Conservation (phyloP, 176 grass and related monocot genomes). For the Lolium rigidum region DNA sequence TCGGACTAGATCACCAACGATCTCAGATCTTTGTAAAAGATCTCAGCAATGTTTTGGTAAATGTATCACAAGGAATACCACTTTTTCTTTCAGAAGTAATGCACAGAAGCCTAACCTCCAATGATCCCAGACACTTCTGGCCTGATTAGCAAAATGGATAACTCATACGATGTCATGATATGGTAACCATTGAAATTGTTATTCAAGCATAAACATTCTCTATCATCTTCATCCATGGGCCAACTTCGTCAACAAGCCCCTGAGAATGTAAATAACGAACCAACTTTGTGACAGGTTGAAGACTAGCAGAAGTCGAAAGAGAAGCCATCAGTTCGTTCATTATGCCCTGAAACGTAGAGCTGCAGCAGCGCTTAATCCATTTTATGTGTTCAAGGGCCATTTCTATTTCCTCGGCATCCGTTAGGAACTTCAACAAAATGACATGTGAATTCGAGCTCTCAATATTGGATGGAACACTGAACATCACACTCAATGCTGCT, state of each 20-base stretch:
- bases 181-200: neutral
- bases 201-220: constrained; percentile 31
- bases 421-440: constrained; percentile 74
- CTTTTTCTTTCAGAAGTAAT: neutral
- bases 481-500: constrained; percentile 55
- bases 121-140: neutral
- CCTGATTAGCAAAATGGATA: constrained; percentile 2
- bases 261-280: constrained; percentile 59
- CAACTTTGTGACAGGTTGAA: constrained; percentile 70
- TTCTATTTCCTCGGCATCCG: constrained; percentile 66
- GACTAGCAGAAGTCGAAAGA: constrained; percentile 71
- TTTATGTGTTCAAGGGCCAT: constrained; percentile 77
- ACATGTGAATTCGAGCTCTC: constrained; percentile 61
- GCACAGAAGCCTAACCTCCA: neutral
- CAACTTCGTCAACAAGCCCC: constrained; percentile 55
- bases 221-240: constrained; percentile 67
- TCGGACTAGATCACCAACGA: neutral
- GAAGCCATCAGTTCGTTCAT: constrained; percentile 75
- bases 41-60: neutral
- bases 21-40: neutral
- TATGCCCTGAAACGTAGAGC: constrained; percentile 57
- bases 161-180: neutral
- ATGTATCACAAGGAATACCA: neutral
- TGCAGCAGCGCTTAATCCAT: constrained; percentile 54
- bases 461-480: constrained; percentile 48